Conservation (phyloP, 805 yeast species). For the Torulaspora quercuum region DNA sequence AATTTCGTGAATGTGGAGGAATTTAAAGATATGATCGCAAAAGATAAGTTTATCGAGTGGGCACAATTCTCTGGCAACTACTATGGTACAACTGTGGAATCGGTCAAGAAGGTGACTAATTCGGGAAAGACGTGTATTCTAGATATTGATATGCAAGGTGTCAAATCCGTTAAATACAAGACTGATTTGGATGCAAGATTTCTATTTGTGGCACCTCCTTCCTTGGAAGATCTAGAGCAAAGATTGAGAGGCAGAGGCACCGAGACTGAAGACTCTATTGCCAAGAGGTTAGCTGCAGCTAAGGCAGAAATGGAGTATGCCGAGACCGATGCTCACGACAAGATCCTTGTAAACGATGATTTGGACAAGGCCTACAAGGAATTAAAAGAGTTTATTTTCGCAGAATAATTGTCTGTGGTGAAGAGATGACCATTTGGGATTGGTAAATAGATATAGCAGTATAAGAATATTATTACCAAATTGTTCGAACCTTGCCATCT, state of each 20-base stretch:
- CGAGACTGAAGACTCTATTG: slow-evolving; percentile 80
- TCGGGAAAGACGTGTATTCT: slow-evolving; percentile 77
- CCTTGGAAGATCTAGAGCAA: slow-evolving; percentile 66
- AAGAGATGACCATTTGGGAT: too few relatives aligned
- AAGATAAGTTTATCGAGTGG: slow-evolving; percentile 86
- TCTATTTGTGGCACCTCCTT: slow-evolving; percentile 90
- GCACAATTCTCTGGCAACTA: slow-evolving; percentile 97
- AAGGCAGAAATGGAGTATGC: slow-evolving; percentile 85
- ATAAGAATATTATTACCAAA: too few relatives aligned
- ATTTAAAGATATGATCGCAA: slow-evolving; percentile 72
- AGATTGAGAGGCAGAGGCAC: slow-evolving; percentile 91
- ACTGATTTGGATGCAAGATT: slow-evolving; percentile 80
- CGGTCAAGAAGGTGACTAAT: slow-evolving; percentile 60
- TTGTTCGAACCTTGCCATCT: too few relatives aligned
- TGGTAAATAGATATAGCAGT: too few relatives aligned
- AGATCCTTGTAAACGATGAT: slow-evolving; percentile 83
- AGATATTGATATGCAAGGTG: slow-evolving; percentile 99
- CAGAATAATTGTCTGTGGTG: slow-evolving; percentile 24
- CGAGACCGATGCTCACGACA: slow-evolving; percentile 88
- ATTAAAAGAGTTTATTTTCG: slow-evolving; percentile 71
- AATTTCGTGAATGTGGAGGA: slow-evolving; percentile 77
- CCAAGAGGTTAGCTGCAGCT: slow-evolving; percentile 85
- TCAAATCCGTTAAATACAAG: slow-evolving; percentile 73
- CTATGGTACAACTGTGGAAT: slow-evolving; percentile 88
- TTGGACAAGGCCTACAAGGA: slow-evolving; percentile 83